Evolutionary conservation across 352 stramenopile species (phyloP), one percentile per base, ranked within the genome.

Genomic region (Peronospora farinosa): DNA sequence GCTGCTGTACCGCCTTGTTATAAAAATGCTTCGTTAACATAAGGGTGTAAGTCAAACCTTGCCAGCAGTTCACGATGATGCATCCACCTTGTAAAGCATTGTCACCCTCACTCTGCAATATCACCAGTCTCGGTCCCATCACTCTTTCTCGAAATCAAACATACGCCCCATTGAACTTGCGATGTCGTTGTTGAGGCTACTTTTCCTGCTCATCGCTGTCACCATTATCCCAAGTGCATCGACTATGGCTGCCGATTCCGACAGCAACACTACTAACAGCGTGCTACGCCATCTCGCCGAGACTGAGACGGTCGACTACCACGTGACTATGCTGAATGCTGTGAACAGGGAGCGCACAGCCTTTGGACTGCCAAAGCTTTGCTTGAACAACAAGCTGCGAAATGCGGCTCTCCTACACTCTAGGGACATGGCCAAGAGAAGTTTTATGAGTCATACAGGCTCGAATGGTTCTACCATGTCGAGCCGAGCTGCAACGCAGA

Each of bases 331-430:
- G 69, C 55, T 84, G 8, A 50, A 49, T 27, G 72, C 70, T 10
- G 66, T 83, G 2, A 84, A 84, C 47, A 49, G 47, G 10, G 65
- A 79, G 47, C 74, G 74, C 16, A 32, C 57, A 15, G 60, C 68
- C 36, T 30, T 54, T 21, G 63, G 63, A 6, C 35, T 82, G 5
- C 7, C 57, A 10, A 53, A 67, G 19, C 44, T 83, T 7, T 81
- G 71, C 53, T 61, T 42, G 35, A 83, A 81, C 69, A 54, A 7
- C 13, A 69, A 72, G 36, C 38, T 69, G 27, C 57, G 65, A 35
- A 21, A 44, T 12, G 56, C 65, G 19, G 65, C 67, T 16, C 47
- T 65, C 33, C n/a, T 12, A 7, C 63, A 64, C 40, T 67, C 69
- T 8, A 32, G 41, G n/a, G 69, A 86, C 55, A 77, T 80, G 62